Evolutionary conservation across 225 moss, liverwort and hornwort genomes (phyloP), one percentile per base, ranked within the genome.

Genomic region (Polytrichum formosum): DNA sequence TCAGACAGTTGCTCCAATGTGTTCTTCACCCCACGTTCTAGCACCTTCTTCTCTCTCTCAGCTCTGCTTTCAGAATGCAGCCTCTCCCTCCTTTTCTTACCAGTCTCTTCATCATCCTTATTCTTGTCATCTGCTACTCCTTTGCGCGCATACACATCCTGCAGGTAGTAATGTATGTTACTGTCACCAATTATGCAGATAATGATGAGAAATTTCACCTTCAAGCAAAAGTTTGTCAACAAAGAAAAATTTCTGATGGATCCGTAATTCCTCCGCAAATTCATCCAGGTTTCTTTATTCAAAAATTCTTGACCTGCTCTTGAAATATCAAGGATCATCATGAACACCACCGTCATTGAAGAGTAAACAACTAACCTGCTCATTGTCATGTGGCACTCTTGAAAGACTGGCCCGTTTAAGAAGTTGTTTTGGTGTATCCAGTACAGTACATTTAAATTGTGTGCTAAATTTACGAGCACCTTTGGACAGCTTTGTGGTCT

Each of bases 371-470:
- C n/a, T 33, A 66, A 79, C 79, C 82, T 72, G 74, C 20, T 79
- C 77, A 64, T 74, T 73, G 28, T 65, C 63, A 75, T 75, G 62
- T 27, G 62, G 62, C 62, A 23, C 66, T 33, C 74, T 71, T 20
- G 56, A 75, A 33, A 73, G 30, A 73, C 61, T 70, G 10, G 80
- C 82, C 68, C 77, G 73, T 70, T 75, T 82, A 26, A 80, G 73
- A 26, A 86, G 70, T 19, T 70, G 59, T 70, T 70, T 82, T 9
- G 82, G 80, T 59, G 73, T 82, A 46, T 82, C 79, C 53, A 61
- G 73, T 61, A 61, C 74, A 5, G 70, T 77, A 53, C 79, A 82
- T 70, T 77, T 80, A 71, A 77, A 86, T 72, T 74, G 70, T 68
- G 67, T 23, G 64, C 56, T 54, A 23, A 82, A 82, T 55, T 63